phyloP scores from a whole-genome alignment of 192 early-diverging fungal species.

The Polychytrium aggregatum region DNA sequence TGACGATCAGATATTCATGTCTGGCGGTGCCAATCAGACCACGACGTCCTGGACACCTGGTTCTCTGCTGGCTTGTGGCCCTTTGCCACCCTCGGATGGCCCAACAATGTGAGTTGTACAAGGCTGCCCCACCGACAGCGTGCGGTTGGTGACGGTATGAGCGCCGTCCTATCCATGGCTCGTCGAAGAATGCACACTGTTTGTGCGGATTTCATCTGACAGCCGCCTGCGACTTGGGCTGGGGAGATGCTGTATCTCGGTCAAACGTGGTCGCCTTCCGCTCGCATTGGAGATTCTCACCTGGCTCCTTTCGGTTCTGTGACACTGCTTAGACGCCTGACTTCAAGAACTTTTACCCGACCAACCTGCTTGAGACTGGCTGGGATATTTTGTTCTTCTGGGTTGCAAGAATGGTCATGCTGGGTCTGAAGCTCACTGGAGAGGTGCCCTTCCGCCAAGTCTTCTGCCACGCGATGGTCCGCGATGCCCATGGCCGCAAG shows the following conservation, averaged over 20 bases:
- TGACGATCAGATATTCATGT: neutral
- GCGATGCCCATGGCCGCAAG: slow-evolving; percentile 96
- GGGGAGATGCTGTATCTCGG: too few species aligned
- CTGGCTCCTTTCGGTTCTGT: too few species aligned
- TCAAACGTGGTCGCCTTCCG: too few species aligned
- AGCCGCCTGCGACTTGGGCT: too few species aligned
- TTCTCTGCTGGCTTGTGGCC: slow-evolving; percentile 99
- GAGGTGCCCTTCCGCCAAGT: slow-evolving; percentile 85
- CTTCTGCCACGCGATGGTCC: slow-evolving; percentile 95
- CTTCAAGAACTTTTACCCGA: slow-evolving; percentile 79
- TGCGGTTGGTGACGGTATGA: too few species aligned
- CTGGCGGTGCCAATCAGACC: slow-evolving; percentile 32
- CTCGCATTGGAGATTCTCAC: too few species aligned
- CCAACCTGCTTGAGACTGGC: slow-evolving; percentile 87
- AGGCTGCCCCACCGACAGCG: too few species aligned
- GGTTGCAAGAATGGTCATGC: slow-evolving; percentile 99
- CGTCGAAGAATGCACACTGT: too few species aligned
- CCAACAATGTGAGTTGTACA: slow-evolving; percentile 49
- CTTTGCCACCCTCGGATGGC: slow-evolving; percentile 96
- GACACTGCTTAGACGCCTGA: slow-evolving; percentile 72
- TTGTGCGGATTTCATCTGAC: too few species aligned
- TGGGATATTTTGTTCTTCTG: slow-evolving; percentile 99
- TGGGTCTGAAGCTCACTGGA: slow-evolving; percentile 92
- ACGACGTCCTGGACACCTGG: slow-evolving; percentile 98
- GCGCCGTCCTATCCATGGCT: too few species aligned